Evolutionary conservation across 23 red algal species (phyloP), one percentile per base, ranked within the genome.

Genomic region (Gracilaria gracilis): DNA sequence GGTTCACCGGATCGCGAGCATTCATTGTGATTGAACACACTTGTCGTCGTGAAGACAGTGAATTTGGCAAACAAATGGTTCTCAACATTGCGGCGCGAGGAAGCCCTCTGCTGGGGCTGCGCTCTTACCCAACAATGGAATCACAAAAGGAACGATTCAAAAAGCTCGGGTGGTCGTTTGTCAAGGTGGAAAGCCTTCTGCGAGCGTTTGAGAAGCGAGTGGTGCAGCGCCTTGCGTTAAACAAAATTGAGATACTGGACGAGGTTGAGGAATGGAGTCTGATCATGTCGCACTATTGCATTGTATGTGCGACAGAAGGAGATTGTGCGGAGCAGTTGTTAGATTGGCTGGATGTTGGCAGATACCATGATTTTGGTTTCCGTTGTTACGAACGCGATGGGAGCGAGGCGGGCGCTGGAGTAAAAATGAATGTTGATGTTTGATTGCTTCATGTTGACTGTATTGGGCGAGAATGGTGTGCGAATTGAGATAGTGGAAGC

Each of bases 231-330:
- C 64, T 78, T 29, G 51, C 69, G 66, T 46, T 95, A 70, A 84
- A 95, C 34, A 80, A 48, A 28, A 38, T 95, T 7, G 94, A 95
- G 50, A 8, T 58, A 16, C 83, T 95, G 14, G 94, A 95, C 59
- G 94, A 95, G 66, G 33, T 91, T 29, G 94, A 95, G 75, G 94
- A 95, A 62, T 91, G 86, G 86, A 7, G 72, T 13, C 34, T 95
- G 61, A 49, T 95, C 37, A 74, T 95, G 79, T 55, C 75, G 34
- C 94, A 95, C 78, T 95, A 95, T 72, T 79, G 87, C 51, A 28
- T 90, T 29, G 25, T 77, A 21, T 77, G 72, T 21, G 72, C 72
- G 1, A 77, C 40, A 0, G 46, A 7, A 2, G 72, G 72, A 4
- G 6, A 4, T 20, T 6, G 31, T 6, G 72, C 23, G 42, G 20